Percentiles rank a stretch among this genome's conserved stretches.
Evolutionary conservation across 2,329 filamentous ascomycete genomes (phyloP).

Genomic region (Colletotrichum caudatum): DNA sequence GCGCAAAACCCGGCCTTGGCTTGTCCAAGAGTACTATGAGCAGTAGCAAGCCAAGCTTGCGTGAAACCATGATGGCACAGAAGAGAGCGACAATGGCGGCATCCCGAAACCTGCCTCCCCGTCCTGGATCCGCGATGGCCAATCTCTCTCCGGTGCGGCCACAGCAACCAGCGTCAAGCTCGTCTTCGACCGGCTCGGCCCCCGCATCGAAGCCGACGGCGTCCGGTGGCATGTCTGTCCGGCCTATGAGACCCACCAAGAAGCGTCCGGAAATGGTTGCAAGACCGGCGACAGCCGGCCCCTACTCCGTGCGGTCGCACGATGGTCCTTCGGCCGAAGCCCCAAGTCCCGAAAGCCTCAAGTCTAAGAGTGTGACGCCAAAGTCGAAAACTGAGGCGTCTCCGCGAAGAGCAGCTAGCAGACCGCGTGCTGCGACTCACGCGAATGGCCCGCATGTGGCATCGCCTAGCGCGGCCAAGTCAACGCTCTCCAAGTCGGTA

Average conservation of each 20-base stretch:
- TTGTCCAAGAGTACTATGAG: constrained; percentile 73
- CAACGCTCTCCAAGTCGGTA: constrained; percentile 32
- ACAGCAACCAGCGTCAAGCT: constrained; percentile 51
- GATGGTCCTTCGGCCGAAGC: constrained; percentile 56
- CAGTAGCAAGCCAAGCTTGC: constrained; percentile 73
- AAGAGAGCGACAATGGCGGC: constrained; percentile 70
- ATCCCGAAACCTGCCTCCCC: constrained; percentile 64
- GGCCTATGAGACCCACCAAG: constrained; percentile 71
- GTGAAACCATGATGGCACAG: constrained; percentile 86
- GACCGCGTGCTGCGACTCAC: constrained; percentile 60
- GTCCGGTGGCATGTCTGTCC: constrained; percentile 71
- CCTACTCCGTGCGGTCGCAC: constrained; percentile 72
- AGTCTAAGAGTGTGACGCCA: constrained; percentile 61
- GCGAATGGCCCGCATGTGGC: constrained; percentile 64
- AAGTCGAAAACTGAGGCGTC: constrained; percentile 63
- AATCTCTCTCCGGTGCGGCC: constrained; percentile 57
- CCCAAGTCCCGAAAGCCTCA: constrained; percentile 61
- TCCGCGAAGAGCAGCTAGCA: constrained; percentile 63
- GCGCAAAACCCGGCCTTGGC: constrained; percentile 68
- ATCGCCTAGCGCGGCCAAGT: constrained; percentile 57
- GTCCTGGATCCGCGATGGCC: constrained; percentile 62
- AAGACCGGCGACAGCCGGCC: constrained; percentile 73
- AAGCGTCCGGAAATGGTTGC: constrained; percentile 68
- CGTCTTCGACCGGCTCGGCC: constrained; percentile 48
- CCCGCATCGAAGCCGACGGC: constrained; percentile 56